Base-by-base conservation (phyloP, 306 rosid genomes). In the Gastrolobium bilobum region DNA sequence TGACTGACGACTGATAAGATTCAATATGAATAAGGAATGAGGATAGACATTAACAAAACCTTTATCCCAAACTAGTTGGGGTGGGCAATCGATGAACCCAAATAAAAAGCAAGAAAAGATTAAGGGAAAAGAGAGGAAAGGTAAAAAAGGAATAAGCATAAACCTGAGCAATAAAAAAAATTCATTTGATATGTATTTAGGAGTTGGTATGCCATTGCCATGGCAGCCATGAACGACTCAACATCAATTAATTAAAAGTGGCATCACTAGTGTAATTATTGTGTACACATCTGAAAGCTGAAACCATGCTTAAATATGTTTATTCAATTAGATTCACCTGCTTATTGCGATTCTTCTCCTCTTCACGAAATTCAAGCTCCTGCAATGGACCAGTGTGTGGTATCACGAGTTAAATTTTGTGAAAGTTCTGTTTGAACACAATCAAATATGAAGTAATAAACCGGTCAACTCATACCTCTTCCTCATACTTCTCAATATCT, bases 311-410 rank as follows among this genome's bases (percentile, higher is more conserved):
- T 60, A 59, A 46, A 77, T 37, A 57, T 31, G 72, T 60, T 65
- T 61, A 78, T 1, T 68, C 60, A 59, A 61, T 84, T 75, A 46
- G 13, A 71, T 72, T 84, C 46, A 94, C 98, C 98, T 83, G 97
- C 89, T 92, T 91, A 87, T 94, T 94, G 60, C 98, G 92, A 75
- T 81, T 89, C 87, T 80, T 92, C 87, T 94, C 98, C 86, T 92
- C 98, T 79, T 94, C 98, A 72, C 90, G 97, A 84, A 94, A 90
- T 70, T 92, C 96, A 83, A 90, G 87, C 83, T 94, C 98, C 99
- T 95, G 70, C 57, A 77, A 88, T 33, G 51, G 71, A 56, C 83
- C 26, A 68, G 56, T 15, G 70, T 87, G 79, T 39, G 47, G 67
- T 48, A 80, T 72, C 57, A 64, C 40, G 56, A 50, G 74, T 62